Percentiles rank a stretch among this genome's conserved stretches.
These are phyloP conservation scores for Polysphondylium violaceum DNA, from an alignment of 78 protist species.

Conservation along the genomic window DNA sequence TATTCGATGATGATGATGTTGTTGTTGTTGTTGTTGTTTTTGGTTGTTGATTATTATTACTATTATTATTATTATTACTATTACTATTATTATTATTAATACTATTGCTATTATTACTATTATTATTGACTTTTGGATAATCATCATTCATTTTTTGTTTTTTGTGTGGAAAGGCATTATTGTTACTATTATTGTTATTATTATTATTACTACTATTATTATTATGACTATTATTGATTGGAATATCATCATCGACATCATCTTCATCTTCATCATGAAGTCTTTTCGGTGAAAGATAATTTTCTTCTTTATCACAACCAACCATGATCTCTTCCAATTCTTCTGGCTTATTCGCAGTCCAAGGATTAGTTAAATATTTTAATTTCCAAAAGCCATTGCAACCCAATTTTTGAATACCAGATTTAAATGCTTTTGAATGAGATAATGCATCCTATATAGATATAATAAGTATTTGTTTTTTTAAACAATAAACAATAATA, in stretches of 20 bases:
- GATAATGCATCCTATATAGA: conserved; percentile 67
- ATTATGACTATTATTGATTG: not conserved
- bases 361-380: conserved; percentile 47
- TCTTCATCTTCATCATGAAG: not conserved
- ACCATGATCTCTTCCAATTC: conserved; percentile 24
- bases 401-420: conserved; percentile 74
- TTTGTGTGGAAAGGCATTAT: not conserved
- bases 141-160: too few relatives aligned
- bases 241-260: not conserved
- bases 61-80: not conserved
- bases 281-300: conserved; percentile 17
- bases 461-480: not conserved
- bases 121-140: not conserved
- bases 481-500: not conserved
- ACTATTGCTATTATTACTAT: too few relatives aligned
- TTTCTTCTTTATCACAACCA: conserved; percentile 1
- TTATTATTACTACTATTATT: conserved; percentile 13
- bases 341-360: conserved; percentile 42
- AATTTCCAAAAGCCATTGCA: conserved; percentile 81
- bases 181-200: not conserved
- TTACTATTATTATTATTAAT: too few relatives aligned
- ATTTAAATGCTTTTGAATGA: conserved; percentile 64
- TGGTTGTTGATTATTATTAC: not conserved
- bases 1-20: conserved; percentile 1
- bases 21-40: not conserved